A percentile compares a stretch with the other conserved stretches of the same genome.
These are phyloP conservation scores for Aspergillus bombycis DNA, from an alignment of 2,329 filamentous ascomycete species.

Conservation along the genomic window DNA sequence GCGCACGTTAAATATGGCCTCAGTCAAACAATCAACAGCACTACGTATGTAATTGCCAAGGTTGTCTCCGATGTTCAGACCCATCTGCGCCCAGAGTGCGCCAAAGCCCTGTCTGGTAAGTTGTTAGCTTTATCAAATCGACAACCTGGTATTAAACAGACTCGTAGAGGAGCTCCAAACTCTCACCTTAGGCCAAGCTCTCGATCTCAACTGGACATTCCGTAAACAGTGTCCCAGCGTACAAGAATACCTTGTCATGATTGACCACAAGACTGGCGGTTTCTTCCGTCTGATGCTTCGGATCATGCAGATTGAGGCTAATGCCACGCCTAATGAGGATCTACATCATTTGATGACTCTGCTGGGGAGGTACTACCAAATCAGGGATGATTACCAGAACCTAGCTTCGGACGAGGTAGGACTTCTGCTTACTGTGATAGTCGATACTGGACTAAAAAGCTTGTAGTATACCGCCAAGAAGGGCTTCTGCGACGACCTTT, in stretches of 20 bases:
- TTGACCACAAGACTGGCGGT: conserved; percentile 31
- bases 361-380: conserved; percentile 32
- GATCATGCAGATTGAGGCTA: conserved; percentile 13
- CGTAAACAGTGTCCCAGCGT: conserved; percentile 21
- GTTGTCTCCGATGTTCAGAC: conserved; percentile 18
- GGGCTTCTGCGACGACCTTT: conserved; percentile 48
- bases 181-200: conserved; percentile 21
- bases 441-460: neutral
- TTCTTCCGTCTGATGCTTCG: conserved; percentile 25
- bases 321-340: neutral
- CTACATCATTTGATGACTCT: conserved; percentile 16
- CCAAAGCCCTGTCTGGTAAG: neutral
- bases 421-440: neutral
- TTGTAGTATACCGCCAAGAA: conserved; percentile 41
- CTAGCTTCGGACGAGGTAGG: conserved; percentile 24
- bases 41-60: conserved; percentile 47
- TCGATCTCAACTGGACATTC: conserved; percentile 28
- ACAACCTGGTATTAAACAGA: neutral
- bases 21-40: conserved; percentile 50
- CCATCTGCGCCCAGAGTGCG: neutral
- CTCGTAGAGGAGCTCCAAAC: conserved; percentile 14
- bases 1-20: conserved; percentile 49
- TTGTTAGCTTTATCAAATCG: neutral
- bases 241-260: conserved; percentile 31
- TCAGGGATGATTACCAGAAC: conserved; percentile 35